A percentile compares a stretch with the other conserved stretches of the same genome.
Evolutionary conservation across 257 asterid genomes (phyloP).

Genomic region (Datura wrightii): DNA sequence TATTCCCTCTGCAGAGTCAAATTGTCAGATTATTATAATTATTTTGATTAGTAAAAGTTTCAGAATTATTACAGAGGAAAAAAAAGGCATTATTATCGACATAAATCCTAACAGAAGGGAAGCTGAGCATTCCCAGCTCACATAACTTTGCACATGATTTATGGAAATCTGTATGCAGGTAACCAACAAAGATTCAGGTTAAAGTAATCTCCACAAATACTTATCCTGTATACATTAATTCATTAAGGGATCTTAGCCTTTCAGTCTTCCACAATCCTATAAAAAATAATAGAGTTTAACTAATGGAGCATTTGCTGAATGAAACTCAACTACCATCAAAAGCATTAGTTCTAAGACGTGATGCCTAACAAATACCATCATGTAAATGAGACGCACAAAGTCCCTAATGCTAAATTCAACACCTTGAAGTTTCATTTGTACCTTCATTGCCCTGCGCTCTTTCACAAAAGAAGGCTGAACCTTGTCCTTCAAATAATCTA

Average conservation of each 20-base stretch:
- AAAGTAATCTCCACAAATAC: constrained; percentile 3
- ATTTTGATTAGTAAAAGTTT: not conserved
- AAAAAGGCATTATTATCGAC: not conserved
- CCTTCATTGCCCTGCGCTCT: constrained; percentile 84
- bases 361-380: not conserved
- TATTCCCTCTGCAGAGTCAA: constrained; percentile 66
- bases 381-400: not conserved
- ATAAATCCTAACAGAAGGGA: not conserved
- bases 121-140: not conserved
- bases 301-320: not conserved
- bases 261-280: constrained; percentile 15
- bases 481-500: constrained; percentile 76
- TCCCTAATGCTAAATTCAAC: constrained; percentile 3
- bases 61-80: not conserved
- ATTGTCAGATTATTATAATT: constrained; percentile 19
- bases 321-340: constrained; percentile 23
- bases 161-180: not conserved
- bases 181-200: constrained; percentile 12
- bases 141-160: not conserved
- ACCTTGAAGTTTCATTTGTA: constrained; percentile 23
- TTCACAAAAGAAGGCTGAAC: constrained; percentile 77
- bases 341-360: not conserved
- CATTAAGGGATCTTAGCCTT: not conserved
- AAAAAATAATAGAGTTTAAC: not conserved
- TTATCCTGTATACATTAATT: not conserved